phyloP scores from a whole-genome alignment of 2,329 filamentous ascomycete genomes.

The Aspergillus flavus region DNA sequence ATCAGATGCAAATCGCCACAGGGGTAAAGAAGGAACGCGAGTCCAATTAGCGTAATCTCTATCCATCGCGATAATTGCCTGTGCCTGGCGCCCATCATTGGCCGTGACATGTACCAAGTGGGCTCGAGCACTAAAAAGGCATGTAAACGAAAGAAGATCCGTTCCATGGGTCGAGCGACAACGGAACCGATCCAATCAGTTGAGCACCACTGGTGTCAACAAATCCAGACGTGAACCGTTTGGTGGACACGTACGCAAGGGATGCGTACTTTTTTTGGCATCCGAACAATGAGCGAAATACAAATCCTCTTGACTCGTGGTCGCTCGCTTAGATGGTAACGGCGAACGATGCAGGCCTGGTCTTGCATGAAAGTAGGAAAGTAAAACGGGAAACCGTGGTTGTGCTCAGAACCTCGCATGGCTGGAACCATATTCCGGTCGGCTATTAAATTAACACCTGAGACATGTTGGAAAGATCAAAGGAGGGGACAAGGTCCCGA shows the following conservation, averaged over 20 bases:
- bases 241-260: conserved; percentile 1
- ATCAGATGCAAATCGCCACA: neutral
- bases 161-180: conserved; percentile 1
- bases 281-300: neutral
- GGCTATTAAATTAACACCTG: neutral
- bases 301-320: neutral
- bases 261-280: neutral
- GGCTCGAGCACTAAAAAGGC: neutral
- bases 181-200: neutral
- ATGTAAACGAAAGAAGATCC: neutral
- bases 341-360: neutral
- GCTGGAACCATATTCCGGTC: neutral
- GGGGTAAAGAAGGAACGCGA: neutral
- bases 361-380: neutral
- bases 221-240: neutral
- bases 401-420: neutral
- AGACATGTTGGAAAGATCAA: neutral
- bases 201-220: neutral
- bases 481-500: no score
- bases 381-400: neutral
- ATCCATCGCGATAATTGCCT: neutral
- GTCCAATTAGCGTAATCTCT: neutral
- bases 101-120: neutral
- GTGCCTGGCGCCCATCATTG: neutral
- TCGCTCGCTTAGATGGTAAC: neutral